phyloP scores from a whole-genome alignment of 148 eudicot genomes.

The Simmondsia chinensis region DNA sequence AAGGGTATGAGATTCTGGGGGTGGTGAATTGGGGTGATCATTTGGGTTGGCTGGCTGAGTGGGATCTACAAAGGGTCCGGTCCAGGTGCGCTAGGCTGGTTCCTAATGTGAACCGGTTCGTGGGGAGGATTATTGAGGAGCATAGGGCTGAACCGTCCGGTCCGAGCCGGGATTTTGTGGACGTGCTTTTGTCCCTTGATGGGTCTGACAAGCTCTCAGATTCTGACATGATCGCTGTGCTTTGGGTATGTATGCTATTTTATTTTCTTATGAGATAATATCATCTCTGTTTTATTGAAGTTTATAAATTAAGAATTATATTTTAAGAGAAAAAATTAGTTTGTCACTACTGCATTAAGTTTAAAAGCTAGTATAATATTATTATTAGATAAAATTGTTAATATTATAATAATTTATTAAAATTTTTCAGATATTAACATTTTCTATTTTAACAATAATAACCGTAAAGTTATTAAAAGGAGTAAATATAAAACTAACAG shows the following conservation, averaged over 20 bases:
- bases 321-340: no score
- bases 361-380: no score
- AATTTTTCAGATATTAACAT: no score
- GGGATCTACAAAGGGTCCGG: slow-evolving; percentile 45
- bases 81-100: slow-evolving; percentile 35
- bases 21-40: slow-evolving; percentile 66
- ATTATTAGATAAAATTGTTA: no score
- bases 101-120: slow-evolving; percentile 50
- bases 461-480: no score
- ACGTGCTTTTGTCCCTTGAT: slow-evolving; percentile 46
- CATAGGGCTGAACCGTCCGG: slow-evolving; percentile 22
- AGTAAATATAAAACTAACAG: no score
- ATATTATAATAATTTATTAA: no score
- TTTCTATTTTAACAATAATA: no score
- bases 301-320: no score
- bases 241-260: slow-evolving; percentile 40
- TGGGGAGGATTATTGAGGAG: slow-evolving; percentile 35
- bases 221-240: slow-evolving; percentile 59
- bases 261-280: background rate
- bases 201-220: slow-evolving; percentile 39
- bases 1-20: slow-evolving; percentile 62
- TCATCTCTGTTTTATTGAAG: no score
- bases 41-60: slow-evolving; percentile 28
- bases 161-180: slow-evolving; percentile 33
- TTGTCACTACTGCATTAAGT: no score